Conservation (phyloP, 768 basidiomycete species). For the Mycena kentingensis region DNA sequence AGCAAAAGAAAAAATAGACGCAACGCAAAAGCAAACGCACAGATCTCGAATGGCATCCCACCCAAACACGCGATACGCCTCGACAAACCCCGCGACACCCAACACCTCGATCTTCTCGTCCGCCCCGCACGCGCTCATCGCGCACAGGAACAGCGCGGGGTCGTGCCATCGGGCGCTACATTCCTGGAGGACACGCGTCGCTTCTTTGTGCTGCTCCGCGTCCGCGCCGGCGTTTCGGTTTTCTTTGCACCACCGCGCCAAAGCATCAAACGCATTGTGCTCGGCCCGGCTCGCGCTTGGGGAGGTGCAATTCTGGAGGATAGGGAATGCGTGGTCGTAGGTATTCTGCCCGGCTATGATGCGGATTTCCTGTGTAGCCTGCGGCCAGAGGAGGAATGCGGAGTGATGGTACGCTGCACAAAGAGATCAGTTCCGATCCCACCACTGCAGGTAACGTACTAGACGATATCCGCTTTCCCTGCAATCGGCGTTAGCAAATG, state of each 20-base stretch:
- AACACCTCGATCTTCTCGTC: constrained; percentile 1
- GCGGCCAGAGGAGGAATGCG: constrained; percentile 6
- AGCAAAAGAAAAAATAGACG: not conserved
- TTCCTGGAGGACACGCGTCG: not conserved
- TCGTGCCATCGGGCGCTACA: constrained; percentile 9
- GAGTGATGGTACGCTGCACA: constrained; percentile 3
- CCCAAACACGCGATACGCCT: constrained; percentile 2
- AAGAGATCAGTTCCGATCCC: not conserved
- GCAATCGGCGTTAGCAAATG: too few species aligned
- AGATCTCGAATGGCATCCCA: not conserved
- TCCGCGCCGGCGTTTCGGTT: not conserved
- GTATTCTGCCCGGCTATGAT: not conserved
- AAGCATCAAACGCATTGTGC: not conserved
- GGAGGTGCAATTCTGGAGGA: not conserved
- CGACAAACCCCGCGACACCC: not conserved
- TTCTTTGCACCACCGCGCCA: not conserved
- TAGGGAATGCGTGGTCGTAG: not conserved
- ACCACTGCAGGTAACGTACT: too few species aligned
- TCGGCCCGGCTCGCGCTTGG: constrained; percentile 3
- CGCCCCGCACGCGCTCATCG: constrained; percentile 1
- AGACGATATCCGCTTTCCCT: not conserved
- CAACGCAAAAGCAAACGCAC: not conserved
- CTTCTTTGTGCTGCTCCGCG: not conserved
- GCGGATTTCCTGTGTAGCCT: not conserved
- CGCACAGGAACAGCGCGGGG: not conserved